Percentiles rank a stretch among this genome's conserved stretches.
Evolutionary conservation across 768 basidiomycete genomes (phyloP).

Genomic region (Pleurotus pulmonarius): DNA sequence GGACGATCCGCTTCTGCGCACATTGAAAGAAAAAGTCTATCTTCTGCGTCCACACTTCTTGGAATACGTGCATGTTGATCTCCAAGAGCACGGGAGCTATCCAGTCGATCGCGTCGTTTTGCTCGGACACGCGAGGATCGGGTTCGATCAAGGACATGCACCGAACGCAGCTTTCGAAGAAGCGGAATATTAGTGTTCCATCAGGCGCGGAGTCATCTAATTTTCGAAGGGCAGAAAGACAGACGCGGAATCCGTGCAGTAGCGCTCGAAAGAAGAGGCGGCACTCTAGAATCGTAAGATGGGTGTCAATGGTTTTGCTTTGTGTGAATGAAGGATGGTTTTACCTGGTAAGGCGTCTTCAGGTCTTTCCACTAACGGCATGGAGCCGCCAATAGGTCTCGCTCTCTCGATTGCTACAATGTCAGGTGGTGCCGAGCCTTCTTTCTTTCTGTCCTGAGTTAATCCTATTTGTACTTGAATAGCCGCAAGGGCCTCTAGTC

Average conservation of each 20-base stretch:
- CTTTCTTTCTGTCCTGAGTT: slow-evolving; percentile 46
- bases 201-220: slow-evolving; percentile 77
- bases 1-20: slow-evolving; percentile 68
- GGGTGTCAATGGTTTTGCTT: slow-evolving; percentile 4
- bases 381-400: slow-evolving; percentile 75
- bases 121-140: slow-evolving; percentile 55
- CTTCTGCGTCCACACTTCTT: slow-evolving; percentile 93
- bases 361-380: slow-evolving; percentile 76
- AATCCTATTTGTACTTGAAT: slow-evolving; percentile 54
- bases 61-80: slow-evolving; percentile 88
- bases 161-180: slow-evolving; percentile 82
- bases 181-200: slow-evolving; percentile 79
- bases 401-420: slow-evolving; percentile 76
- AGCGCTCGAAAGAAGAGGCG: slow-evolving; percentile 85
- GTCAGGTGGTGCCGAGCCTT: slow-evolving; percentile 41
- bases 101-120: slow-evolving; percentile 81
- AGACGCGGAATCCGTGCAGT: slow-evolving; percentile 82
- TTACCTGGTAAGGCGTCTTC: slow-evolving; percentile 80
- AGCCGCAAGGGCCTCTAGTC: slow-evolving; percentile 75
- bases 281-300: slow-evolving; percentile 52
- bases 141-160: slow-evolving; percentile 84
- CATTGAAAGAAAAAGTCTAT: slow-evolving; percentile 88
- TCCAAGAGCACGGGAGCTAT: slow-evolving; percentile 75
- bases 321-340: slow-evolving; percentile 22
- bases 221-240: slow-evolving; percentile 73